Percentiles rank a stretch among this genome's conserved stretches.
Conservation (phyloP, 2,329 filamentous ascomycete species). For the Calonectria hawksworthii region DNA sequence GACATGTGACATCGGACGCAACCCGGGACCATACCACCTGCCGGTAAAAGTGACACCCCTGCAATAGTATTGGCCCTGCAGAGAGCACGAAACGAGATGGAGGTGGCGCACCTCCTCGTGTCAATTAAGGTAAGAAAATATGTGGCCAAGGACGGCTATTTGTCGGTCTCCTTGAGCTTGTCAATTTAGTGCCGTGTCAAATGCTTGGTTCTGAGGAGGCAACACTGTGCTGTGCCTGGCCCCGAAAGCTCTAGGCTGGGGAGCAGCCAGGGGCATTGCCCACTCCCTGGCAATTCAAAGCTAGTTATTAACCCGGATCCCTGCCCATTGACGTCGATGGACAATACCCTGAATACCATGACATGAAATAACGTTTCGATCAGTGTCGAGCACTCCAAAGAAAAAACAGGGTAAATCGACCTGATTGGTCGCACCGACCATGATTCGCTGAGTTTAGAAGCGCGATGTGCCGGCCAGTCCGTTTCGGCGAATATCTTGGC, state of each 20-base stretch:
- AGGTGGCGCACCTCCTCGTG: slow-evolving; percentile 12
- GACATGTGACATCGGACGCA: slow-evolving; percentile 24
- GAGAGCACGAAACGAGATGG: slow-evolving; percentile 7
- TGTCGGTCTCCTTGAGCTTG: not conserved
- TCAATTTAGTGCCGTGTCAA: slow-evolving; percentile 18
- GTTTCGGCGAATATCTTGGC: not conserved
- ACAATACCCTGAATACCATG: slow-evolving; percentile 10
- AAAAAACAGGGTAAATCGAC: not conserved
- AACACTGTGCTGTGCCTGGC: slow-evolving; percentile 14
- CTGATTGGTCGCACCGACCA: not conserved
- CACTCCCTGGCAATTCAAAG: not conserved
- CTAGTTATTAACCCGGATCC: slow-evolving; percentile 17
- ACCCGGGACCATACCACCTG: slow-evolving; percentile 22
- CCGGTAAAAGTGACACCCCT: slow-evolving; percentile 15
- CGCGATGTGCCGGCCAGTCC: not conserved
- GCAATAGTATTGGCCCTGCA: slow-evolving; percentile 26
- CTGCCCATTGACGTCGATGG: slow-evolving; percentile 27
- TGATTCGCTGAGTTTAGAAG: not conserved
- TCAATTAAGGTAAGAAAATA: slow-evolving; percentile 5
- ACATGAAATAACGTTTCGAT: slow-evolving; percentile 8
- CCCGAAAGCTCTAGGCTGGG: slow-evolving; percentile 19
- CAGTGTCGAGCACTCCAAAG: not conserved
- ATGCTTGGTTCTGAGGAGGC: slow-evolving; percentile 14
- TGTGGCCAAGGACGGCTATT: not conserved
- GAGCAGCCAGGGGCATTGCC: slow-evolving; percentile 9